A percentile compares a stretch with the other conserved stretches of the same genome.
Evolutionary conservation across 169 alveolate genomes (phyloP).

Genomic region (Babesia ovis): DNA sequence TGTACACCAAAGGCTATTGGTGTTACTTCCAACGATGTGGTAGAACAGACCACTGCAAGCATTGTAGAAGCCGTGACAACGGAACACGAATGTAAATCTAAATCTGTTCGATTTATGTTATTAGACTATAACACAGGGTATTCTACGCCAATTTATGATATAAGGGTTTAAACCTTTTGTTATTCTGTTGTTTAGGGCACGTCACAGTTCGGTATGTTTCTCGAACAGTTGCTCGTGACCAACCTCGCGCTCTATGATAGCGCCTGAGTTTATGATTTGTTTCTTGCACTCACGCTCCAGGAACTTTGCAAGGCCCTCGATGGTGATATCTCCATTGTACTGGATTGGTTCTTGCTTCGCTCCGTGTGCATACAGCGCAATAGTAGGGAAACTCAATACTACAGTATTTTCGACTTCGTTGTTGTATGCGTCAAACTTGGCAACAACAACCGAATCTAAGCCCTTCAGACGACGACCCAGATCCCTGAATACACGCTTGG

Average conservation of each 20-base stretch:
- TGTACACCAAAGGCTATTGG: background rate
- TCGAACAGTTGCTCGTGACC: conserved; percentile 56
- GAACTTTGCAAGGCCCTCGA: conserved; percentile 42
- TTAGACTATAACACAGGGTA: background rate
- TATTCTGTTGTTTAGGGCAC: background rate
- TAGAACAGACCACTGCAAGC: background rate
- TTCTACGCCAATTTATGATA: background rate
- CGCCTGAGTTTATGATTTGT: conserved; percentile 5
- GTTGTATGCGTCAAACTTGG: conserved; percentile 66
- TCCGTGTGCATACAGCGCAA: conserved; percentile 51
- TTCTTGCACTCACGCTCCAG: conserved; percentile 45
- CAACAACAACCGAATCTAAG: conserved; percentile 13
- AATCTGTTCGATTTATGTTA: background rate
- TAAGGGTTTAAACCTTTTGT: background rate
- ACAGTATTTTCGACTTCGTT: conserved; percentile 60
- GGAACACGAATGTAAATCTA: background rate
- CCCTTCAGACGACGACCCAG: conserved; percentile 56
- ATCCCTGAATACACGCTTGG: conserved; percentile 57
- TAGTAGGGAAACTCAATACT: conserved; percentile 39
- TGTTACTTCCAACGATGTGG: background rate
- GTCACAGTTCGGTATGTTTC: conserved; percentile 50
- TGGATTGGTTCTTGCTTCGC: conserved; percentile 45
- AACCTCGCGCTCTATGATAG: conserved; percentile 23
- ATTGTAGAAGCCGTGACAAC: background rate
- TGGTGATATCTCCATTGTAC: conserved; percentile 15